A percentile compares a stretch with the other conserved stretches of the same genome.
These are phyloP conservation scores for Globisporangium heterothallicum DNA, from an alignment of 352 stramenopile genomes.

Conservation along the genomic window DNA sequence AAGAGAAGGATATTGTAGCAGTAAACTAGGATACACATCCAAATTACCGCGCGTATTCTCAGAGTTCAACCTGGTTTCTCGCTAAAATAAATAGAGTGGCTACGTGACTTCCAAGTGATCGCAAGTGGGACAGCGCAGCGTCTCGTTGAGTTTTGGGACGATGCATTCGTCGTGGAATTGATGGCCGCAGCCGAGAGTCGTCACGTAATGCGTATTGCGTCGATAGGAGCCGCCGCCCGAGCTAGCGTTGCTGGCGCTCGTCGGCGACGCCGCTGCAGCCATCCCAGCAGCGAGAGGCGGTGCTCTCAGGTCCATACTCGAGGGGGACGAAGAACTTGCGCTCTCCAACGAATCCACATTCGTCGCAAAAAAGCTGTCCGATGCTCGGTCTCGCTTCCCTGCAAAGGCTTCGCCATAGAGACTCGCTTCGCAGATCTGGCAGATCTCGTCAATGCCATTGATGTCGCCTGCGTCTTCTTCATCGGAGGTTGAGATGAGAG, in stretches of 20 bases:
- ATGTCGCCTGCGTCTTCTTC: constrained; percentile 28
- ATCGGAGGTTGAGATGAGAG: constrained; percentile 15
- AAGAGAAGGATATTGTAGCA: not conserved
- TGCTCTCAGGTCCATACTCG: constrained; percentile 8
- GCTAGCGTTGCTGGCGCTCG: constrained; percentile 13
- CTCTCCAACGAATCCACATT: constrained; percentile 8
- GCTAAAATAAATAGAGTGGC: not conserved
- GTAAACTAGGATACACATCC: no score
- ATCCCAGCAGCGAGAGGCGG: not conserved
- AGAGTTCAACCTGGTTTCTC: not conserved
- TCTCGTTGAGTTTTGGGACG: constrained; percentile 71
- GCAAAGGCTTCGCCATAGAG: constrained; percentile 40
- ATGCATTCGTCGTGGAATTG: constrained; percentile 85
- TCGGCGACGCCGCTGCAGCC: not conserved
- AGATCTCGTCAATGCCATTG: constrained; percentile 17
- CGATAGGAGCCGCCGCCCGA: constrained; percentile 13
- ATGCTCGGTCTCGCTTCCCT: constrained; percentile 13
- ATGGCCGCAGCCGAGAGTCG: constrained; percentile 66
- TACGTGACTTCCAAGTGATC: constrained; percentile 27
- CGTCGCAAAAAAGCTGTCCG: constrained; percentile 7
- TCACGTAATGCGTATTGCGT: constrained; percentile 48
- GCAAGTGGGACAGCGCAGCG: constrained; percentile 59
- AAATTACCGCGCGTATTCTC: no score
- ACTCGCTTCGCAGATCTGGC: constrained; percentile 34
- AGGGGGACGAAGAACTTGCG: constrained; percentile 14